Base-by-base conservation (phyloP, 495 filamentous ascomycete species). In the Podospora comata region DNA sequence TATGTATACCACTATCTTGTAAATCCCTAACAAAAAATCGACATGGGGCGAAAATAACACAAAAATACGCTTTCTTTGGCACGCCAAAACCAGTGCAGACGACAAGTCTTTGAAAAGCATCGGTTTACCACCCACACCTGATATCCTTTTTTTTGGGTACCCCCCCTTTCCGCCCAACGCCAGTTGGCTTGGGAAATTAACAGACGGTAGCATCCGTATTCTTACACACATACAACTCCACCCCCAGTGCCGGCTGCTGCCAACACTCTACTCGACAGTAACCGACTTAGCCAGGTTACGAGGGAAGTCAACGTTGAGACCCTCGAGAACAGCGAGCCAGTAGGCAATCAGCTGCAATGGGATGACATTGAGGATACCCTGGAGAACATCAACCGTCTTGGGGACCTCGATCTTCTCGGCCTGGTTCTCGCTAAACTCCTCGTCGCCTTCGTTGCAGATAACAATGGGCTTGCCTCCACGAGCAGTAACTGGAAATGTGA, bases 271-370 rank as follows among this genome's bases (percentile, higher is more conserved):
- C 86, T 99, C 95, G 65, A 99, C 95, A 57, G 95, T 99, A 64
- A 99, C 95, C 67, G 94, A 97, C 88, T 99, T 99, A 76, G 95
- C 95, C 77, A 99, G 82, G 82, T 99, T 99, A 71, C 95, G 88
- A 48, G 95, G 96, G 86, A 97, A 97, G 77, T 97, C 94, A 64
- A 97, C 94, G 75, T 98, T 97, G 67, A 97, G 84, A 56, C 95
- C 95, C 82, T 97, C 95, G 71, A 87, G 90, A 65, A 99, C 94
- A 57, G 95, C 95, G 66, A 99, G 88, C 96, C 96, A 98, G 84
- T 99, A 99, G 27, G 95, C 91, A 79, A 99, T 96, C 70, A 99
- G 85, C 83, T 99, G 95, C 72, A 99, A 85, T 16, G 95, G 95
- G 76, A 99, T 97, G 72, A 99, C 96, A 78, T 98, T 99, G 66